Conservation (phyloP, 1,139 yeast species). For the Wickerhamomyces sp. region DNA sequence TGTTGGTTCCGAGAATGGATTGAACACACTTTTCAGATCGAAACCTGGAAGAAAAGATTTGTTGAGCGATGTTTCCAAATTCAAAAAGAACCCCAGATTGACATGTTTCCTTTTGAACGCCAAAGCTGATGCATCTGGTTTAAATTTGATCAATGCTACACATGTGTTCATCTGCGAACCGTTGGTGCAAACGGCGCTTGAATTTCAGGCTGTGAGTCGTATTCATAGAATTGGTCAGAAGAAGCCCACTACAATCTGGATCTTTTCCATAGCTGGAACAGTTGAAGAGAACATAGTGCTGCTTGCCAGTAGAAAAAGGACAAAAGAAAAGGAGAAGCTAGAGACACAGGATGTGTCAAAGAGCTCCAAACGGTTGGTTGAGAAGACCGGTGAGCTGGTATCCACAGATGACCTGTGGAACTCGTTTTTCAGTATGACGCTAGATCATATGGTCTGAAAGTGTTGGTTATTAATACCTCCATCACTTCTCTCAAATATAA, state of each 20-base stretch:
- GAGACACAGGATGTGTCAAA: slow-evolving; percentile 38
- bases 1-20: slow-evolving; percentile 24
- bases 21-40: neutral
- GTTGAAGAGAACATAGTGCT: slow-evolving; percentile 83
- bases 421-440: slow-evolving; percentile 39
- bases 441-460: slow-evolving; percentile 7
- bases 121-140: slow-evolving; percentile 81
- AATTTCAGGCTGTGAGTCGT: slow-evolving; percentile 86
- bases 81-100: slow-evolving; percentile 58
- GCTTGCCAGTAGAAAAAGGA: slow-evolving; percentile 17
- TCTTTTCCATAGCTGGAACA: slow-evolving; percentile 75
- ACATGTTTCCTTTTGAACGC: slow-evolving; percentile 85
- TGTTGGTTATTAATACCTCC: too few species aligned
- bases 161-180: slow-evolving; percentile 92
- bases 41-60: neutral
- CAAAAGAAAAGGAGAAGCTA: slow-evolving; percentile 22
- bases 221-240: slow-evolving; percentile 91
- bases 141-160: slow-evolving; percentile 85
- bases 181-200: slow-evolving; percentile 79
- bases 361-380: slow-evolving; percentile 33
- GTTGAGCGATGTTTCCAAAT: slow-evolving; percentile 44
- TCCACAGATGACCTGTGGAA: slow-evolving; percentile 54
- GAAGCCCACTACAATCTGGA: slow-evolving; percentile 80
- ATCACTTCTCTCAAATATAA: too few species aligned
- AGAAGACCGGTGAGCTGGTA: slow-evolving; percentile 51